Conservation (phyloP, 176 grass and related monocot species). For the Alloteropsis semialata region DNA sequence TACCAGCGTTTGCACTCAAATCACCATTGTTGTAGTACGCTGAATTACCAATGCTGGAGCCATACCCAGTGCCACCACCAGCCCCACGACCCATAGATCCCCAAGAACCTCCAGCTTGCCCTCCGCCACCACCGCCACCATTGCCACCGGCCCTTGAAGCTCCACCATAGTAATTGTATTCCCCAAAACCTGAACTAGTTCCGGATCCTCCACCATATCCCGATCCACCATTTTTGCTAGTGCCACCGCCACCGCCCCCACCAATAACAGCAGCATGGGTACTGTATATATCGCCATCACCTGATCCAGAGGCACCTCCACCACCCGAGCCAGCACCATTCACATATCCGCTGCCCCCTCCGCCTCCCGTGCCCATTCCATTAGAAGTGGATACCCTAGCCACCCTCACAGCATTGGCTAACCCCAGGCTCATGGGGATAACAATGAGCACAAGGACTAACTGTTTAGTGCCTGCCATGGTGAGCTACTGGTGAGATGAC, state of each 20-base stretch:
- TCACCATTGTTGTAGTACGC: too few relatives aligned
- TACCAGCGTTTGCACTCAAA: too few relatives aligned
- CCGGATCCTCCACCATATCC: not conserved
- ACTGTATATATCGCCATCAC: not conserved
- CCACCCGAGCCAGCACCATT: not conserved
- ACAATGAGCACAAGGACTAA: not conserved
- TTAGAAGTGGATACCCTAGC: not conserved
- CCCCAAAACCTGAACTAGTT: not conserved
- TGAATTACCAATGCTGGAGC: not conserved
- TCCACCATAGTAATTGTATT: not conserved
- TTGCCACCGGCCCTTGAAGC: not conserved
- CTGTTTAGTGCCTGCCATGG: not conserved
- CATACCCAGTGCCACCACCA: not conserved
- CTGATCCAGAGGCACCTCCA: not conserved
- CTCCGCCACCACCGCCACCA: not conserved
- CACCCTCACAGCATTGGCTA: constrained; percentile 5
- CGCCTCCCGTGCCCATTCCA: not conserved
- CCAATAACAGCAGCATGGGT: not conserved
- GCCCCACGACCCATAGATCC: not conserved
- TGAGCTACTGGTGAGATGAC: not conserved
- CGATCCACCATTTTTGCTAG: not conserved
- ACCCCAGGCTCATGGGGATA: not conserved
- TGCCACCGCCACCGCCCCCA: not conserved
- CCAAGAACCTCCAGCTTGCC: not conserved
- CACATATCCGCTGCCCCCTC: not conserved